These are phyloP conservation scores for Helenozyma rhizophorensis DNA, from an alignment of 805 yeast species.

Conservation along the genomic window DNA sequence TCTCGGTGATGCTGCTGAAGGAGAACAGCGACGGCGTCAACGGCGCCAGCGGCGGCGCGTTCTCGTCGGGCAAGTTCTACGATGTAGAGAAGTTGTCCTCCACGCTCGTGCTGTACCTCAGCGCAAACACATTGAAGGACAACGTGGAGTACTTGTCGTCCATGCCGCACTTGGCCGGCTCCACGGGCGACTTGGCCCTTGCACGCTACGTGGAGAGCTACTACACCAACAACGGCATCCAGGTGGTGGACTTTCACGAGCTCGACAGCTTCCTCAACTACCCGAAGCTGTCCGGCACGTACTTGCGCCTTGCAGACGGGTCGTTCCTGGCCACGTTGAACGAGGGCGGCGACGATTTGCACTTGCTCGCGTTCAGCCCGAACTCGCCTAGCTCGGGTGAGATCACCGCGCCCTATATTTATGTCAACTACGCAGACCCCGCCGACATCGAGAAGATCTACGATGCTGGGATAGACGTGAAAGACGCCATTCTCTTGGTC, in stretches of 20 bases:
- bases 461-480: constrained; percentile 32
- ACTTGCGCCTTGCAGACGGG: constrained; percentile 27
- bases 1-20: constrained; percentile 55
- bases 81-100: constrained; percentile 51
- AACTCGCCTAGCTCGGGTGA: constrained; percentile 53
- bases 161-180: constrained; percentile 85
- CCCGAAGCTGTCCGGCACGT: constrained; percentile 40
- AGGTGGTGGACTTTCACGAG: constrained; percentile 45
- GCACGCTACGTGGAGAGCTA: constrained; percentile 61
- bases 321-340: constrained; percentile 36
- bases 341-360: constrained; percentile 31
- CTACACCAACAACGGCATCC: constrained; percentile 55
- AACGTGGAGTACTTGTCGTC: constrained; percentile 68
- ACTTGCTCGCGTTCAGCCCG: constrained; percentile 59
- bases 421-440: constrained; percentile 61
- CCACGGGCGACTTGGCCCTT: constrained; percentile 75
- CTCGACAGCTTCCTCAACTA: constrained; percentile 60
- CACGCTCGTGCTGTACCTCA: constrained; percentile 48
- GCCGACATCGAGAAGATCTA: constrained; percentile 47
- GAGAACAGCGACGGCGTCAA: constrained; percentile 42
- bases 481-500: constrained; percentile 53
- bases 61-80: constrained; percentile 54
- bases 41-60: constrained; percentile 39
- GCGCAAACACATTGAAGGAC: constrained; percentile 54
- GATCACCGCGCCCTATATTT: constrained; percentile 50